Evolutionary conservation across 164 flowering plant species (phyloP).

Genomic region (Cinnamomum chago): DNA sequence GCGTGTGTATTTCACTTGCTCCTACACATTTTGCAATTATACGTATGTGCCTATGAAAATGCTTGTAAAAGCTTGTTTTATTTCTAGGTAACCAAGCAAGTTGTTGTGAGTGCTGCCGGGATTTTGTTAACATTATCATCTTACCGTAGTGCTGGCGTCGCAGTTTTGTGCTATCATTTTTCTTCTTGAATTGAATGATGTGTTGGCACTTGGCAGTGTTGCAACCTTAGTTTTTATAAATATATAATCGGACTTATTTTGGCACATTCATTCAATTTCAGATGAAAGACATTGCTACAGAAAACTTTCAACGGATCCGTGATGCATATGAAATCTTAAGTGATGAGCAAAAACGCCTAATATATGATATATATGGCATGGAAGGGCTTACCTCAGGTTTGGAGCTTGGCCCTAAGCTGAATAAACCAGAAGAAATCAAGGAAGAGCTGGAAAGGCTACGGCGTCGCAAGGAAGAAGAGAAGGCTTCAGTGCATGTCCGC

Average conservation of each 20-base stretch:
- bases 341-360: constrained; percentile 68
- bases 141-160: too few relatives aligned
- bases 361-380: constrained; percentile 98
- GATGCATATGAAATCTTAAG: constrained; percentile 90
- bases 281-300: constrained; percentile 97
- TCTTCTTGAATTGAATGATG: not conserved
- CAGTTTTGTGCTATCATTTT: not conserved
- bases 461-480: constrained; percentile 60
- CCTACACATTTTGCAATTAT: not conserved
- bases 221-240: not conserved
- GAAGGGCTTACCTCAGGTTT: constrained; percentile 90
- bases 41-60: too few relatives aligned
- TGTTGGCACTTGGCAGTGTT: too few relatives aligned
- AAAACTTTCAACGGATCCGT: constrained; percentile 87
- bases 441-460: constrained; percentile 75
- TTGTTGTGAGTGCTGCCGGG: not conserved
- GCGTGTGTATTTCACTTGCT: not conserved
- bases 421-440: constrained; percentile 77
- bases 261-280: constrained; percentile 26
- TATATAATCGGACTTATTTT: not conserved
- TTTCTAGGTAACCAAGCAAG: too few relatives aligned
- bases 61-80: too few relatives aligned
- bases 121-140: too few relatives aligned
- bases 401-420: constrained; percentile 81
- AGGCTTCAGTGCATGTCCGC: constrained; percentile 49